Evolutionary conservation across 805 yeast species (phyloP).

Genomic region (Yarrowia alimentaria): DNA sequence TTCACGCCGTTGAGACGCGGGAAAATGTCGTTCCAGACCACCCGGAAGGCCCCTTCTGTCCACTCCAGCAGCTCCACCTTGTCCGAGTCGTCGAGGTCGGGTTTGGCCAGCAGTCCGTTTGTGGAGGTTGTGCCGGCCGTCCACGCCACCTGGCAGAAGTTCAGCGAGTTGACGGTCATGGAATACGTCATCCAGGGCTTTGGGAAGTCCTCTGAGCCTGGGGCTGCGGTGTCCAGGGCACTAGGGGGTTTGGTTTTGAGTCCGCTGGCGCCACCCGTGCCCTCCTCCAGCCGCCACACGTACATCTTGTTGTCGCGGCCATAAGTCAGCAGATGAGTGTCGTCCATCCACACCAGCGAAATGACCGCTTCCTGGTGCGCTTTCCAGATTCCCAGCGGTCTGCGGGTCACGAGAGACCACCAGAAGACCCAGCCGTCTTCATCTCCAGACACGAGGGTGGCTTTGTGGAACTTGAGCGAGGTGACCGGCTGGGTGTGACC

Average conservation of each 20-base stretch:
- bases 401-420: constrained; percentile 60
- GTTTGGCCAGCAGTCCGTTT: constrained; percentile 49
- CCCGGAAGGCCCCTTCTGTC: constrained; percentile 40
- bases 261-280: constrained; percentile 1
- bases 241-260: constrained; percentile 30
- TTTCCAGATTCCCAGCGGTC: constrained; percentile 59
- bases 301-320: constrained; percentile 58
- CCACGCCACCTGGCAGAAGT: constrained; percentile 64
- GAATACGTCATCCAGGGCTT: constrained; percentile 44
- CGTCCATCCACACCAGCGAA: constrained; percentile 45
- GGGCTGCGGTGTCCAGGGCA: constrained; percentile 28
- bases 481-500: constrained; percentile 41
- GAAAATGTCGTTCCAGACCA: constrained; percentile 8
- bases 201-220: constrained; percentile 34
- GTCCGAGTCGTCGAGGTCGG: constrained; percentile 63
- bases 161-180: constrained; percentile 70
- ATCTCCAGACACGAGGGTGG: constrained; percentile 55
- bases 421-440: constrained; percentile 59
- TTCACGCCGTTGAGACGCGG: constrained; percentile 34
- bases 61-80: constrained; percentile 51
- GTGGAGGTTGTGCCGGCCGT: no score
- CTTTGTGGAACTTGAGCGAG: constrained; percentile 38
- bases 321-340: constrained; percentile 52
- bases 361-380: constrained; percentile 57
- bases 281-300: constrained; percentile 36